These are phyloP conservation scores for Aspergillus wentii DNA, from an alignment of 495 filamentous ascomycete species.

Conservation along the genomic window DNA sequence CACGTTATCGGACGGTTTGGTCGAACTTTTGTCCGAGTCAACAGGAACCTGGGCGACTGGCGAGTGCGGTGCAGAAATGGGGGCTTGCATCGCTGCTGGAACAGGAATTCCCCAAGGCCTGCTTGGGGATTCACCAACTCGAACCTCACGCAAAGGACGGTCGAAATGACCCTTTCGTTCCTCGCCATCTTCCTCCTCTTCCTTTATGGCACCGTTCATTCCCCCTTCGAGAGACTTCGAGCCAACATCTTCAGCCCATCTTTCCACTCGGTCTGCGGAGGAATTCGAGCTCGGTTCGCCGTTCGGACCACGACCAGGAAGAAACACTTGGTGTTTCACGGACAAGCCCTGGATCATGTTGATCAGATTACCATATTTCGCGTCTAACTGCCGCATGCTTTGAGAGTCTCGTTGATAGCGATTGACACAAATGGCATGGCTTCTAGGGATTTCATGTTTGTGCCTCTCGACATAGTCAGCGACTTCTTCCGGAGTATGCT, in stretches of 20 bases:
- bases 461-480: constrained; percentile 85
- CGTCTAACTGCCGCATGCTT: constrained; percentile 78
- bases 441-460: constrained; percentile 87
- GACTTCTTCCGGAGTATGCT: constrained; percentile 87
- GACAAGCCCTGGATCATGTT: constrained; percentile 88
- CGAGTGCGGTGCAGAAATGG: constrained; percentile 18
- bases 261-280: constrained; percentile 63
- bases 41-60: constrained; percentile 17
- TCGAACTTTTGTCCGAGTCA: constrained; percentile 11
- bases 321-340: constrained; percentile 73
- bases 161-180: constrained; percentile 62
- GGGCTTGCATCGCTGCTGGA: constrained; percentile 52
- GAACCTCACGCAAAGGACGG: constrained; percentile 72
- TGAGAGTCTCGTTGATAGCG: constrained; percentile 79
- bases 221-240: constrained; percentile 25
- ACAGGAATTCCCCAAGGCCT: constrained; percentile 87
- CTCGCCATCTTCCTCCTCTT: constrained; percentile 33
- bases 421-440: constrained; percentile 84
- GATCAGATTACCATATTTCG: constrained; percentile 83
- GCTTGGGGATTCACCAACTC: constrained; percentile 84
- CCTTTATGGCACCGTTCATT: constrained; percentile 21
- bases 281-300: constrained; percentile 19
- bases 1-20: constrained; percentile 7
- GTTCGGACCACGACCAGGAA: constrained; percentile 58
- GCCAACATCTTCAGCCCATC: constrained; percentile 73